Base-by-base conservation (phyloP, 75 land plant species). In the Sequoiadendron giganteum region DNA sequence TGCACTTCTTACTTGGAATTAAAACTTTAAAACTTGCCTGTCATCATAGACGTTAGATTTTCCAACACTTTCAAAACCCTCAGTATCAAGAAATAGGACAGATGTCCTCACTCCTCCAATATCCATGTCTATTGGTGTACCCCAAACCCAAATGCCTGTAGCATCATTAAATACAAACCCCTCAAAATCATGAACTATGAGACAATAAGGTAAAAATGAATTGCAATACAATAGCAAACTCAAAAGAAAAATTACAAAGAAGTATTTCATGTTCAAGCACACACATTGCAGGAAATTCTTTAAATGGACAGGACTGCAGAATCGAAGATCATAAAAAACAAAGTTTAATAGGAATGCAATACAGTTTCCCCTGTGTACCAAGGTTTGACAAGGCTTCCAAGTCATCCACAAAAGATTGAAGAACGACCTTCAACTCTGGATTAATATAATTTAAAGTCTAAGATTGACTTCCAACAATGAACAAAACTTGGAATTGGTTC, bases 1-100 rank as follows among this genome's bases (percentile, higher is more conserved):
- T 56, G 32, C 42, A 43, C 14, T 49, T 85, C 72, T 30, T 42
- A 19, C 30, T 10, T 83, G 43, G 10, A 43, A 34, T 2, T 16
- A 42, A 42, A 38, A 25, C 55, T 42, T 72, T 47, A 40, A n/a
- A 40, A 68, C 47, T 82, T 90, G 94, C 97, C 97, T 88, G 87
- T 96, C 97, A 94, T 96, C 97, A 87, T 96, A 96, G 7, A 96
- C 97, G 94, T 94, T 96, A 21, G 97, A 96, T 90, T 96, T 96
- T 68, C 97, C 97, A 92, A 95, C 87, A 92, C 97, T 96, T 89
- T 96, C 97, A 94, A 96, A 96, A 75, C 97, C 97, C 83, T 96
- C 97, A 32, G 97, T 96, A 88, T 96, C 97, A 85, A 96, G 92
- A 88, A 93, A 96, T 45, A 96, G 70, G 28, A 96, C 94, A 85